Evolutionary conservation across 768 basidiomycete genomes (phyloP).

Genomic region (Amanita polypyramis): DNA sequence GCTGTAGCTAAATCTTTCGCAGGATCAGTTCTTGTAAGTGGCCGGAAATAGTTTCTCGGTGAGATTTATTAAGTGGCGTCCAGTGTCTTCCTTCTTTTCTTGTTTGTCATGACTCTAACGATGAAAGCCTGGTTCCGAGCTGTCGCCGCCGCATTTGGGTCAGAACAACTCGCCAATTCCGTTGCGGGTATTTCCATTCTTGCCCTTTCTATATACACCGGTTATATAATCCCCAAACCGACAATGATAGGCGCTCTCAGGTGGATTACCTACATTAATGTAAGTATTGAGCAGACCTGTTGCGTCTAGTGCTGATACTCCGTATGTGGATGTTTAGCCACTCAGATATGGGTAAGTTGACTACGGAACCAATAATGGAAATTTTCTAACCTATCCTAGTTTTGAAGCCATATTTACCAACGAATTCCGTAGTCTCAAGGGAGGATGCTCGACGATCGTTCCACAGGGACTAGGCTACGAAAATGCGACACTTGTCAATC

Average conservation of each 20-base stretch:
- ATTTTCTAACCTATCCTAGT: background rate
- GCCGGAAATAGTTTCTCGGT: constrained; percentile 4
- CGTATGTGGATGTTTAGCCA: constrained; percentile 28
- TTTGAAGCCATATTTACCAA: constrained; percentile 76
- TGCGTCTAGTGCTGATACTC: background rate
- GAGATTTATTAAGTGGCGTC: constrained; percentile 2
- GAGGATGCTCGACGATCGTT: constrained; percentile 38
- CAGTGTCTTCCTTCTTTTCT: constrained; percentile 50
- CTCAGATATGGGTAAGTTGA: constrained; percentile 17
- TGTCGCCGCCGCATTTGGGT: constrained; percentile 47
- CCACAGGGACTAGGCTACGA: constrained; percentile 58
- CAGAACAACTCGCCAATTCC: constrained; percentile 52
- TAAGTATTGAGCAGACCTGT: constrained; percentile 14
- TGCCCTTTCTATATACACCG: constrained; percentile 20
- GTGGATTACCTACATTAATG: constrained; percentile 60
- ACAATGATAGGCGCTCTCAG: constrained; percentile 59
- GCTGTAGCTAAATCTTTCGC: background rate
- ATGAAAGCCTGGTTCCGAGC: constrained; percentile 74
- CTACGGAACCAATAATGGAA: background rate
- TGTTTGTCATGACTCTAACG: constrained; percentile 43
- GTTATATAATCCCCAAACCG: constrained; percentile 40
- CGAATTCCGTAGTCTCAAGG: constrained; percentile 68
- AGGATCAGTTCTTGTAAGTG: constrained; percentile 55
- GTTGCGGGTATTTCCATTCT: constrained; percentile 33
- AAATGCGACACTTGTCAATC: constrained; percentile 44